phyloP scores from a whole-genome alignment of 2,329 filamentous ascomycete species.

The Penicillium sclerotigenum region DNA sequence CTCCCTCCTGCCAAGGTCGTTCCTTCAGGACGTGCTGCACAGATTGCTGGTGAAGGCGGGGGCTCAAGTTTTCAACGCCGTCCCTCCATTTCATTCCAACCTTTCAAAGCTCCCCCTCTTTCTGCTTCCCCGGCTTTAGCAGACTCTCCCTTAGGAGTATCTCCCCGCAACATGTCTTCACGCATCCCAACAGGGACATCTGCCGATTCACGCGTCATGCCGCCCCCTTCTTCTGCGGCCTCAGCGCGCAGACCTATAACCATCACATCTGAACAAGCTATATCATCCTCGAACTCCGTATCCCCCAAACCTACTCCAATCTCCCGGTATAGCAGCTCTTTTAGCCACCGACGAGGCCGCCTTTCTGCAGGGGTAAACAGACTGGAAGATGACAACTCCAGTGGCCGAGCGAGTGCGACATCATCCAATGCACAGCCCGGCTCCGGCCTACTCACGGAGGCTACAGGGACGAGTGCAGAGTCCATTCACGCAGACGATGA shows the following conservation, averaged over 20 bases:
- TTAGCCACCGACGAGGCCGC: conserved; percentile 76
- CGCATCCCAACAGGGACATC: conserved; percentile 39
- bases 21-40: conserved; percentile 32
- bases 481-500: conserved; percentile 79
- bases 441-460: conserved; percentile 72
- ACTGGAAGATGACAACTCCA: conserved; percentile 55
- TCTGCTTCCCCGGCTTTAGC: conserved; percentile 74
- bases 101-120: conserved; percentile 94
- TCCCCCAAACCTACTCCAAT: conserved; percentile 76
- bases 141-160: conserved; percentile 49
- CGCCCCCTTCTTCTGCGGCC: conserved; percentile 38
- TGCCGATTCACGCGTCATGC: conserved; percentile 41
- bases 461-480: conserved; percentile 61
- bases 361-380: conserved; percentile 68
- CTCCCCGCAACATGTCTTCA: conserved; percentile 50
- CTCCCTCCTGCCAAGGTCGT: conserved; percentile 38
- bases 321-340: conserved; percentile 90
- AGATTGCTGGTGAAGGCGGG: conserved; percentile 46
- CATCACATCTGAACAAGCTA: conserved; percentile 57
- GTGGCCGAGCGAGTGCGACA: conserved; percentile 53
- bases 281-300: conserved; percentile 65
- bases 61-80: conserved; percentile 58
- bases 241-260: conserved; percentile 47
- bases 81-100: conserved; percentile 85
- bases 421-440: conserved; percentile 62